Evolutionary conservation across 208 protist genomes (phyloP).

Genomic region (Acanthamoeba sp.): DNA sequence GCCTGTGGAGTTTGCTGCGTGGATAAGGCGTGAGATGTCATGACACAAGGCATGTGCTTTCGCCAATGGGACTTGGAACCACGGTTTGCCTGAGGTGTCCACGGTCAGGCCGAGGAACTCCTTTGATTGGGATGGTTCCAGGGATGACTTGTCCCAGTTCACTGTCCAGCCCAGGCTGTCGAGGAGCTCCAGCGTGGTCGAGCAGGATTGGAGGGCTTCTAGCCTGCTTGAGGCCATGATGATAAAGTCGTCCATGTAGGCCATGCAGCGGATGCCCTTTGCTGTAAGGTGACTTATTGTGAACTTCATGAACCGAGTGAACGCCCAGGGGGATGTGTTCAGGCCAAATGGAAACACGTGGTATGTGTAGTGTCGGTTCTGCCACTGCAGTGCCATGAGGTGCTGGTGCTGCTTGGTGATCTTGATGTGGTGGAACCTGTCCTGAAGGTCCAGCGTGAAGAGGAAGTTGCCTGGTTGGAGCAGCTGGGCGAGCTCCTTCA

Average conservation of each 20-base stretch:
- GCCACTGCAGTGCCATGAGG: neutral
- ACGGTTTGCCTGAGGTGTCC: neutral
- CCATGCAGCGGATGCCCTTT: neutral
- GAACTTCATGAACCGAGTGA: neutral
- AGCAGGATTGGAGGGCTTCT: neutral
- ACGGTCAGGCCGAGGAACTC: neutral
- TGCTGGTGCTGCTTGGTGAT: neutral
- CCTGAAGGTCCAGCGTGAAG: neutral
- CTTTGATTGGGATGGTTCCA: neutral
- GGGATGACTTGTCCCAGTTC: neutral
- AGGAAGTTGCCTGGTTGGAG: neutral
- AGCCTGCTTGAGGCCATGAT: neutral
- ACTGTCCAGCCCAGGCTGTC: neutral
- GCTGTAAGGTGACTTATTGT: neutral
- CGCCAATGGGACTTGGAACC: neutral
- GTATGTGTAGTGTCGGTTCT: neutral
- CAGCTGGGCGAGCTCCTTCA: neutral
- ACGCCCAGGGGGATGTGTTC: neutral
- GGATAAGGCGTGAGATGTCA: neutral
- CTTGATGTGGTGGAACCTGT: neutral
- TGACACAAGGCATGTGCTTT: neutral
- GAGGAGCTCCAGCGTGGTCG: neutral
- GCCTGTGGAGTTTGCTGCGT: no score
- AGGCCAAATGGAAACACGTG: neutral
- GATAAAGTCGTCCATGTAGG: constrained; percentile 1